These are phyloP conservation scores for Pelargonium fulgidum DNA, from an alignment of 441 rosid species.

Conservation along the genomic window DNA sequence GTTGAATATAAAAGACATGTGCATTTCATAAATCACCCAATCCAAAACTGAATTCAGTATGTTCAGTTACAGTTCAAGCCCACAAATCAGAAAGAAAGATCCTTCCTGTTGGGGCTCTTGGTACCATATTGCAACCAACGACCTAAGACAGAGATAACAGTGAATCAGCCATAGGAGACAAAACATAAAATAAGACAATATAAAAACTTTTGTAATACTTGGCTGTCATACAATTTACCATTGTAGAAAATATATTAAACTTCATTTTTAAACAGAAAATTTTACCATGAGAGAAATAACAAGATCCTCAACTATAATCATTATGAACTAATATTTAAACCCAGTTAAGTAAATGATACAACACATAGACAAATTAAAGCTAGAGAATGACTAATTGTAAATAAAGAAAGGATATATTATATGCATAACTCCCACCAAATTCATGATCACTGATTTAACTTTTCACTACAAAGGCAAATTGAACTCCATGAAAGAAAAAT, in stretches of 20 bases:
- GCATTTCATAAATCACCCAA: too few species aligned
- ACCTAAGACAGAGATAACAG: neutral
- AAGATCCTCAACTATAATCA: too few species aligned
- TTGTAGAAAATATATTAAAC: neutral
- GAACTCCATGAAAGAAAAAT: neutral
- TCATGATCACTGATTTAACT: neutral
- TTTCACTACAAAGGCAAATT: neutral
- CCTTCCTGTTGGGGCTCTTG: slow-evolving; percentile 6
- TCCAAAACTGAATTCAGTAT: too few species aligned
- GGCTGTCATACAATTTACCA: neutral
- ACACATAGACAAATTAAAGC: neutral
- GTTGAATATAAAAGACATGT: too few species aligned
- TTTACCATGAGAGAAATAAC: too few species aligned
- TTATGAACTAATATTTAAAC: too few species aligned
- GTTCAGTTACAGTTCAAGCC: slow-evolving; percentile 1
- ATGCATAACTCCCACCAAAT: neutral
- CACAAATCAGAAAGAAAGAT: slow-evolving; percentile 5
- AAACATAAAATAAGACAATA: too few species aligned
- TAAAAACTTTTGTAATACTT: neutral
- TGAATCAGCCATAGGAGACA: neutral
- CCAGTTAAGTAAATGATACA: too few species aligned
- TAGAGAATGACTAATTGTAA: neutral
- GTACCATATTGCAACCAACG: neutral
- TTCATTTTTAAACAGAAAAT: too few species aligned
- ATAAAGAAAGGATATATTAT: neutral